Percentiles rank a stretch among this genome's conserved stretches.
These are phyloP conservation scores for Candida parachauliodes DNA, from an alignment of 805 yeast species.

Conservation along the genomic window DNA sequence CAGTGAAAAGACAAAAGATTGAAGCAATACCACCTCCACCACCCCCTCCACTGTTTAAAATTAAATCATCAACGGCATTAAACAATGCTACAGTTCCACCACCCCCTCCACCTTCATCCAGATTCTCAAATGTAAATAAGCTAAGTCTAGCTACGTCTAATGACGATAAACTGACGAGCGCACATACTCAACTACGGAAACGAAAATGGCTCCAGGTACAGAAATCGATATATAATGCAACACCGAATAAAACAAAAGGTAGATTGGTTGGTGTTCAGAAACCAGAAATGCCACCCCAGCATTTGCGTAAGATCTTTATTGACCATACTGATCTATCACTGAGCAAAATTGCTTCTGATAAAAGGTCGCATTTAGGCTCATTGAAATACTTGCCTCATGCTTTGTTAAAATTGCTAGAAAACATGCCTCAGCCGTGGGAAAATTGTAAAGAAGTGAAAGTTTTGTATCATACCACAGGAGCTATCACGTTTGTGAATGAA, in stretches of 20 bases:
- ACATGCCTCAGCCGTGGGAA: constrained; percentile 99
- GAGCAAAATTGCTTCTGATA: constrained; percentile 74
- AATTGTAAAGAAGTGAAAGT: constrained; percentile 79
- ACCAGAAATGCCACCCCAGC: constrained; percentile 91
- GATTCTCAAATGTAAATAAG: constrained; percentile 8
- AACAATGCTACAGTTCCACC: constrained; percentile 11
- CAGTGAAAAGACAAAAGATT: constrained; percentile 3
- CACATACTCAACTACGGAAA: constrained; percentile 45
- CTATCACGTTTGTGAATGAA: constrained; percentile 92
- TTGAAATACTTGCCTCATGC: constrained; percentile 96
- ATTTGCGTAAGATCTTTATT: constrained; percentile 74
- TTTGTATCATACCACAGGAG: constrained; percentile 86
- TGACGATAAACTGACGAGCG: too few species aligned
- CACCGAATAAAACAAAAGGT: constrained; percentile 20
- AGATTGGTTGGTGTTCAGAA: constrained; percentile 58
- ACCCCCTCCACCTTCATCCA: constrained; percentile 24
- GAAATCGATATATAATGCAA: constrained; percentile 48
- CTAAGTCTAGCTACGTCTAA: too few species aligned
- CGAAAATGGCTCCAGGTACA: constrained; percentile 63
- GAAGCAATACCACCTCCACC: constrained; percentile 7
- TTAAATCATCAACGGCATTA: too few species aligned
- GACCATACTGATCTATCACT: constrained; percentile 86
- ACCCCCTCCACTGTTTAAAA: constrained; percentile 14
- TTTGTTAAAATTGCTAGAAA: constrained; percentile 78
- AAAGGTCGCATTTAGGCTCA: constrained; percentile 84